Conservation (phyloP, 768 basidiomycete genomes). For the Boletus tomentosulus region DNA sequence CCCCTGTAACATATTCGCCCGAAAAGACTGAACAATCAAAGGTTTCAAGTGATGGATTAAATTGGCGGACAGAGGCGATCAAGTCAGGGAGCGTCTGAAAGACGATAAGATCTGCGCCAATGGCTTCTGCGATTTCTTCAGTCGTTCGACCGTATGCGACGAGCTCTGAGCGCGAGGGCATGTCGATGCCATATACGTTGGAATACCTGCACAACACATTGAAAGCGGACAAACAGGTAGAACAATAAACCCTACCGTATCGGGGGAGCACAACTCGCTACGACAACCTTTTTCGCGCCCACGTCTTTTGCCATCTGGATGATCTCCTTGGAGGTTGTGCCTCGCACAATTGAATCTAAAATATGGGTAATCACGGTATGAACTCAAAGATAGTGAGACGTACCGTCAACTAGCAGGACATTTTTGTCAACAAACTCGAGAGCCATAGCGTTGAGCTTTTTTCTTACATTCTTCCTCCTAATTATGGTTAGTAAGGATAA, state of each 20-base stretch:
- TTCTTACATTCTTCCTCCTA: conserved; percentile 89
- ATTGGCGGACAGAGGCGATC: conserved; percentile 75
- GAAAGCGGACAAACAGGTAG: neutral
- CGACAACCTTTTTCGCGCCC: conserved; percentile 91
- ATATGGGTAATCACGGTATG: neutral
- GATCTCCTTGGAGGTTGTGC: conserved; percentile 98
- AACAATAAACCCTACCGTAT: conserved; percentile 57
- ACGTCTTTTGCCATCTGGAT: conserved; percentile 99
- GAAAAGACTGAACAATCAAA: conserved; percentile 99
- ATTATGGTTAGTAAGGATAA: conserved; percentile 1
- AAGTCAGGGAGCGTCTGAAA: conserved; percentile 93
- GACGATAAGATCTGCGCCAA: conserved; percentile 94
- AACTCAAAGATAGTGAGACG: conserved; percentile 12
- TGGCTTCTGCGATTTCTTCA: conserved; percentile 68
- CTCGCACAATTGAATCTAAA: conserved; percentile 94
- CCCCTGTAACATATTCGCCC: conserved; percentile 94
- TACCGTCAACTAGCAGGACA: conserved; percentile 94
- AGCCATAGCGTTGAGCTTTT: conserved; percentile 98
- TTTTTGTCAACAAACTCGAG: conserved; percentile 90
- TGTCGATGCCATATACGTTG: conserved; percentile 99
- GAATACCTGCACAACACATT: conserved; percentile 50
- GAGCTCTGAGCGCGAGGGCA: conserved; percentile 93
- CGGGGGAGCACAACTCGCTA: conserved; percentile 96
- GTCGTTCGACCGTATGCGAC: conserved; percentile 78
- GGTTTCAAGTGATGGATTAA: conserved; percentile 68